Base-by-base conservation (phyloP, 1,284 basidiomycete genomes). In the Chalciporus piperatoides region DNA sequence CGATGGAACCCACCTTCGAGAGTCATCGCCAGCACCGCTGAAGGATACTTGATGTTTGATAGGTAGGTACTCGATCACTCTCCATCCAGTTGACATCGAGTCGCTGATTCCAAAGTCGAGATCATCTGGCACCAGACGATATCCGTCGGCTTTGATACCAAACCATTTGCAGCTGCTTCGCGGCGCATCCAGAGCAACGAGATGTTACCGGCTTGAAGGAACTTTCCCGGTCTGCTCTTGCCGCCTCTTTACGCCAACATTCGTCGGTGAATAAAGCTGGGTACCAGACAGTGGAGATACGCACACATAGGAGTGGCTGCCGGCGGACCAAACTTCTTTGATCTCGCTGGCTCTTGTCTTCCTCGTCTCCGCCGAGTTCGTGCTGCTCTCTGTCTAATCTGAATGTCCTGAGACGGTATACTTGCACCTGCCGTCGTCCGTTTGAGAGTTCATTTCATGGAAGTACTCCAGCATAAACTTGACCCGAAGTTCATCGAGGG, bases 391-490 rank as follows among this genome's bases (percentile, higher is more conserved):
- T 19, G 41, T 24, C 14, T 43, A 28, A 23, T 15, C 3, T 2
- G 23, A 41, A 4, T 12, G 25, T 9, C 55, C 42, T 14, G 15
- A 8, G 33, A 24, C 32, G 14, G 40, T 23, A 7, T 57, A 57
- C 33, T 54, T 49, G 17, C 44, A 64, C 25, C 21, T 44, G 2
- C 14, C 55, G 4, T 49, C 41, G 25, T 47, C 10, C 3, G 38
- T 41, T 35, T 33, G 48, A 23, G 54, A 27, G 17, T 65, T 62
- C 63, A 64, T 54, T 37, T 67, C 65, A 6, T 53, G 46, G 30
- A 63, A 63, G 25, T 70, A 69, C 46, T 76, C 73, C 1, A 72
- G 71, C 53, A 70, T 62, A 51, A 75, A 75, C 46, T 74, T 73
- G 38, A 72, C 62, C 51, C 70, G 67, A 19, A 57, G 60, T 49